phyloP scores from a whole-genome alignment of 2,329 filamentous ascomycete genomes.

The Paecilomyces dactylethromorphus region DNA sequence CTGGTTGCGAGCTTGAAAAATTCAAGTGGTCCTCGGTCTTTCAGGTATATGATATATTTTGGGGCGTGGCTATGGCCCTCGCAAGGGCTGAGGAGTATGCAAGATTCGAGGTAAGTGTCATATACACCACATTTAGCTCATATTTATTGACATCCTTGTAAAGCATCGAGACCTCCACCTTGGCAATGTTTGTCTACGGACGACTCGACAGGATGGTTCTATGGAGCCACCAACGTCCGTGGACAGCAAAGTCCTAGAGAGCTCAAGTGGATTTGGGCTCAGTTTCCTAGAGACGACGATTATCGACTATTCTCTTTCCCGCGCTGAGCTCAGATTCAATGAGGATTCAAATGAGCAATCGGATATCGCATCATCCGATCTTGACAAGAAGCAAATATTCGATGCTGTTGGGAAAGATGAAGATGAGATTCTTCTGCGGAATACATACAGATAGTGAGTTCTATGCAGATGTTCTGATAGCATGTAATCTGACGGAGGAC shows the following conservation, averaged over 20 bases:
- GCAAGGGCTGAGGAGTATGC: constrained; percentile 55
- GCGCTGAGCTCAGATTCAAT: constrained; percentile 43
- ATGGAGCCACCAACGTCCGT: constrained; percentile 28
- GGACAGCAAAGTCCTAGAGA: constrained; percentile 21
- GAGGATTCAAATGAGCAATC: constrained; percentile 16
- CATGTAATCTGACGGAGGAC: constrained; percentile 1
- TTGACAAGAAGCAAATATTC: constrained; percentile 38
- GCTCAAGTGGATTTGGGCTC: constrained; percentile 41
- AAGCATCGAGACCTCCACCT: constrained; percentile 59
- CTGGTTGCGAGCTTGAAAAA: constrained; percentile 52
- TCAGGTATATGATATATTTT: constrained; percentile 59
- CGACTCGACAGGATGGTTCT: constrained; percentile 21
- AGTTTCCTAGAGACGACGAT: constrained; percentile 56
- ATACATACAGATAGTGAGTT: constrained; percentile 38
- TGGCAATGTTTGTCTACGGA: constrained; percentile 58
- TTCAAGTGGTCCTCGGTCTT: constrained; percentile 36
- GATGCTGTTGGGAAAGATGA: constrained; percentile 36
- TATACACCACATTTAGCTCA: neutral
- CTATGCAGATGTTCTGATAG: neutral
- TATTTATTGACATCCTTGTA: constrained; percentile 5
- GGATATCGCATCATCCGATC: constrained; percentile 33
- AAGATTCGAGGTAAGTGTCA: constrained; percentile 46
- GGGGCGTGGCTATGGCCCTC: constrained; percentile 57
- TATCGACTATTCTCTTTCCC: constrained; percentile 62
- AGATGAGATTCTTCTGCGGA: constrained; percentile 31